Percentiles rank a stretch among this genome's conserved stretches.
Evolutionary conservation across 176 grass and related monocot genomes (phyloP).

Genomic region (Rhynchospora tenuis): DNA sequence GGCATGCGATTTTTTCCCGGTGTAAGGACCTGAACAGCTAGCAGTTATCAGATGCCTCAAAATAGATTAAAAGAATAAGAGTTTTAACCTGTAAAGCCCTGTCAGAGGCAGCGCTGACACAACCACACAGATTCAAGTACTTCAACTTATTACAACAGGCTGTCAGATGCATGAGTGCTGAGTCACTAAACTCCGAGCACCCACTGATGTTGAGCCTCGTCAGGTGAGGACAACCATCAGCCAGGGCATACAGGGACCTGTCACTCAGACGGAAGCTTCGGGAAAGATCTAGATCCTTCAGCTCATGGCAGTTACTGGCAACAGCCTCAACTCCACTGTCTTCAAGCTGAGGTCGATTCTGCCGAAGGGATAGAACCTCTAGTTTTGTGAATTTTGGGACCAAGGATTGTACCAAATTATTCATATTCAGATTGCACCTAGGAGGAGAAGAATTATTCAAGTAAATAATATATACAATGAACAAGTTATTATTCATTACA

Average conservation of each 20-base stretch:
- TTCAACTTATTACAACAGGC: conserved; percentile 51
- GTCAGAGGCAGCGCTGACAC: conserved; percentile 56
- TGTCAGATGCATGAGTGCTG: conserved; percentile 47
- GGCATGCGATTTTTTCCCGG: background rate
- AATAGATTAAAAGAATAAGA: background rate
- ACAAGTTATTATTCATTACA: background rate
- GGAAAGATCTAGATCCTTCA: conserved; percentile 69
- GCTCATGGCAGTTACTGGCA: conserved; percentile 56
- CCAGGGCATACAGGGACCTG: conserved; percentile 59
- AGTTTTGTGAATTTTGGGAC: conserved; percentile 67
- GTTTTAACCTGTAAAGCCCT: conserved; percentile 61
- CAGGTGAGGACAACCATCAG: conserved; percentile 48
- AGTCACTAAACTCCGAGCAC: conserved; percentile 65
- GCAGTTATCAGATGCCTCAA: background rate
- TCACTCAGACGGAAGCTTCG: conserved; percentile 71
- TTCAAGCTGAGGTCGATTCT: conserved; percentile 78
- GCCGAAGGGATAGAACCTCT: conserved; percentile 56
- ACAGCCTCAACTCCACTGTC: conserved; percentile 66
- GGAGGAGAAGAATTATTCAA: background rate
- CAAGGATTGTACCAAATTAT: conserved; percentile 53
- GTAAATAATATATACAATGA: background rate
- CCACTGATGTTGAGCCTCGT: conserved; percentile 82
- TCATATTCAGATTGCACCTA: conserved; percentile 86
- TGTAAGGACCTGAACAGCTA: background rate
- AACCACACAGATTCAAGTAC: conserved; percentile 71